These are phyloP conservation scores for Cercospora sesami DNA, from an alignment of 2,329 filamentous ascomycete genomes.

Conservation along the genomic window DNA sequence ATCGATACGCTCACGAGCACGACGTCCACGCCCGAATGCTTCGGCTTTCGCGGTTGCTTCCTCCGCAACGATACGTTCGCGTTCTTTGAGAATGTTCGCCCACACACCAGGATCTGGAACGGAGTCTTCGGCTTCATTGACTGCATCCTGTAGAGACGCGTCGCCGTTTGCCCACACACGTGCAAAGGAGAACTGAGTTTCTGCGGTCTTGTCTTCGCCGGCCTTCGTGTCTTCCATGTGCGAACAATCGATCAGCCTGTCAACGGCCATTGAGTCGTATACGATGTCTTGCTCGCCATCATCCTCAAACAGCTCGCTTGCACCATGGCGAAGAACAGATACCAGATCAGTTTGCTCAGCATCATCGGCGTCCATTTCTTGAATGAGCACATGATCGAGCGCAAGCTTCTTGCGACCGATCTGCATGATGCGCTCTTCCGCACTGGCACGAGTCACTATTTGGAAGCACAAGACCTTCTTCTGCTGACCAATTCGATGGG, in stretches of 20 bases:
- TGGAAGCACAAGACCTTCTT: slow-evolving; percentile 96
- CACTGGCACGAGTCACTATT: slow-evolving; percentile 82
- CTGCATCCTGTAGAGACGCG: slow-evolving; percentile 58
- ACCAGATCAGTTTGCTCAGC: slow-evolving; percentile 77
- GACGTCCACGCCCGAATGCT: slow-evolving; percentile 80
- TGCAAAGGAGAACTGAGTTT: slow-evolving; percentile 85
- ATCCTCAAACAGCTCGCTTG: slow-evolving; percentile 80
- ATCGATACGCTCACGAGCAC: slow-evolving; percentile 61
- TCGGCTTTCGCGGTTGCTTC: slow-evolving; percentile 69
- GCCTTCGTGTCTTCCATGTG: slow-evolving; percentile 71
- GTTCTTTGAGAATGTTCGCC: slow-evolving; percentile 84
- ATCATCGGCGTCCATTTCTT: slow-evolving; percentile 83
- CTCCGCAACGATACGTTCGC: slow-evolving; percentile 74
- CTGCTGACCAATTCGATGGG: slow-evolving; percentile 93
- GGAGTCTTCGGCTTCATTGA: slow-evolving; percentile 48
- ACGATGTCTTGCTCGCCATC: slow-evolving; percentile 70
- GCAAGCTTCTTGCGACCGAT: slow-evolving; percentile 95
- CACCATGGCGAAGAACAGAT: slow-evolving; percentile 83
- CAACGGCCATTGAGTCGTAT: slow-evolving; percentile 80
- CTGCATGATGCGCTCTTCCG: slow-evolving; percentile 94
- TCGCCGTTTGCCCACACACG: slow-evolving; percentile 88
- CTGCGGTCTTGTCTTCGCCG: slow-evolving; percentile 64
- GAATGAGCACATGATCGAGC: slow-evolving; percentile 90
- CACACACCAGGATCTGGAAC: slow-evolving; percentile 71
- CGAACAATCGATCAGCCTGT: slow-evolving; percentile 84